These are phyloP conservation scores for Berkeleyomyces basicola DNA, from an alignment of 2,329 filamentous ascomycete species.

Conservation along the genomic window DNA sequence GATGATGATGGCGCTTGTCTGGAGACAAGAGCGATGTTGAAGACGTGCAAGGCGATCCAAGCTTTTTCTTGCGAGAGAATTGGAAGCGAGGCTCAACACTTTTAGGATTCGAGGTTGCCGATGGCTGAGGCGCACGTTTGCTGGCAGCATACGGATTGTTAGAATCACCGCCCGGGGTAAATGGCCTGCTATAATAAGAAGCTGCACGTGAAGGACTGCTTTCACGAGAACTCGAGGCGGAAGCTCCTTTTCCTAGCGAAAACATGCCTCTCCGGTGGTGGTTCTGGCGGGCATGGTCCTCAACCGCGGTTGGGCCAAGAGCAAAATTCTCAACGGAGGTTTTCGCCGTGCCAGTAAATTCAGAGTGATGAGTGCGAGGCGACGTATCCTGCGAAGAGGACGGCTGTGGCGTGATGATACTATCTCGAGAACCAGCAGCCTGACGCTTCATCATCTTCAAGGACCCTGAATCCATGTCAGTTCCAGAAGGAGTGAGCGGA, in stretches of 20 bases:
- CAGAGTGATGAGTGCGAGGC: constrained; percentile 25
- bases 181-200: constrained; percentile 52
- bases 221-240: constrained; percentile 42
- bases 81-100: constrained; percentile 65
- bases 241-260: constrained; percentile 31
- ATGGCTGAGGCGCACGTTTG: constrained; percentile 53
- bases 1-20: constrained; percentile 27
- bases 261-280: constrained; percentile 40
- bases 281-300: constrained; percentile 14
- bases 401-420: constrained; percentile 52
- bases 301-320: constrained; percentile 4
- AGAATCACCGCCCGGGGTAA: constrained; percentile 60
- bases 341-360: constrained; percentile 26
- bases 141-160: constrained; percentile 80
- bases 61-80: constrained; percentile 60
- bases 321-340: constrained; percentile 25
- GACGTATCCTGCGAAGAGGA: constrained; percentile 38
- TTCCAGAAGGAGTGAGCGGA: constrained; percentile 73
- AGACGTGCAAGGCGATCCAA: constrained; percentile 38
- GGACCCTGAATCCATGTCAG: constrained; percentile 25
- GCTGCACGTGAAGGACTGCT: constrained; percentile 48
- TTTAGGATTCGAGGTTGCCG: constrained; percentile 33
- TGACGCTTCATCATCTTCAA: constrained; percentile 7
- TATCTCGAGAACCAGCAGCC: constrained; percentile 17
- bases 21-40: constrained; percentile 31